These are phyloP conservation scores for Colletotrichum somersetense DNA, from an alignment of 2,329 filamentous ascomycete genomes.

Conservation along the genomic window DNA sequence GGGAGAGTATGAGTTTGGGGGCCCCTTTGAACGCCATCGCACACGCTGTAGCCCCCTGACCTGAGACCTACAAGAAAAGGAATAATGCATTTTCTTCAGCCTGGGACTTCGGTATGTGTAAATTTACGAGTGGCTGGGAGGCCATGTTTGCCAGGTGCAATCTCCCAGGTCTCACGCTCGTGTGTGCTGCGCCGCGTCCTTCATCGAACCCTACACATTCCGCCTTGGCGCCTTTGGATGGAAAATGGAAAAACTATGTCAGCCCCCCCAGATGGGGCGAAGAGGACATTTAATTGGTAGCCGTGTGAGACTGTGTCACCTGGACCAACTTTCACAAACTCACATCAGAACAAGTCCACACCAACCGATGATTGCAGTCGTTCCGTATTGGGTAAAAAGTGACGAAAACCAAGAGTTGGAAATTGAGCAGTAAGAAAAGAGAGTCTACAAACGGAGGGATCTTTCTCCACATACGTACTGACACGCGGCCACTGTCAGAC, in stretches of 20 bases:
- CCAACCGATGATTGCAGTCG: neutral
- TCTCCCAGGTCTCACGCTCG: neutral
- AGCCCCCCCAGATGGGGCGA: too few species aligned
- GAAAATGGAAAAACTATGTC: too few species aligned
- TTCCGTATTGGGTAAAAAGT: neutral
- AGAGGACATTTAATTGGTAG: neutral
- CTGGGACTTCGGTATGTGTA: neutral
- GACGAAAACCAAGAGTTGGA: neutral
- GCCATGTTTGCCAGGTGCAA: neutral
- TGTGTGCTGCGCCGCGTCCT: neutral
- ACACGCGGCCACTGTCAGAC: neutral
- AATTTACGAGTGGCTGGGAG: too few species aligned
- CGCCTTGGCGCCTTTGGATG: too few species aligned
- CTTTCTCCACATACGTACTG: neutral
- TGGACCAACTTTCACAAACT: neutral
- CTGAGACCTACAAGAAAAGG: neutral
- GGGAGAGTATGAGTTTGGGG: neutral
- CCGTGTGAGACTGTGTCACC: neutral
- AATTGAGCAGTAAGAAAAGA: neutral
- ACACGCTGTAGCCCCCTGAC: neutral
- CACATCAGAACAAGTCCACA: too few species aligned
- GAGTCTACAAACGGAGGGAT: neutral
- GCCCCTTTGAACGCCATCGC: too few species aligned
- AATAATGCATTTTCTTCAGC: neutral
- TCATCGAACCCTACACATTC: neutral